Percentiles rank a stretch among this genome's conserved stretches.
These are phyloP conservation scores for Candida chilensis DNA, from an alignment of 805 yeast species.

Conservation along the genomic window DNA sequence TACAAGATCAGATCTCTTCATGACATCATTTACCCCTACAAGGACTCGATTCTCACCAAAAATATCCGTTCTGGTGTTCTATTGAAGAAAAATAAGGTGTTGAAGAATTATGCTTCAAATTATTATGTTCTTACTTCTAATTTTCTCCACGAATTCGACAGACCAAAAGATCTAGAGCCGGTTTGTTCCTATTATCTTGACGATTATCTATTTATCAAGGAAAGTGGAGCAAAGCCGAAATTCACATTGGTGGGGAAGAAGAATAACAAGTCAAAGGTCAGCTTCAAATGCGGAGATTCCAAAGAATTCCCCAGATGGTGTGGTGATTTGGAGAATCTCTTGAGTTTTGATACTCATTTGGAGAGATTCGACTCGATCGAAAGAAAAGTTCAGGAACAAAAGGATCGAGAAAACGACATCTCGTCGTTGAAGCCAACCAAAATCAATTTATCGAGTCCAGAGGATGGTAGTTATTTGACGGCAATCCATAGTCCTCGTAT, in stretches of 20 bases:
- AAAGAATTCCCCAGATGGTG: conserved; percentile 44
- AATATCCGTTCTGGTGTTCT: conserved; percentile 52
- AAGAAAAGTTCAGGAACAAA: no score
- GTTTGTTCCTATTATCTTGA: conserved; percentile 28
- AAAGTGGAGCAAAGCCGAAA: neutral
- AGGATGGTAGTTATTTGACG: no score
- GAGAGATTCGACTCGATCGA: no score
- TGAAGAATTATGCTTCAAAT: conserved; percentile 51
- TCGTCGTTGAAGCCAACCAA: no score
- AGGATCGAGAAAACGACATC: no score
- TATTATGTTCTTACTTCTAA: conserved; percentile 64
- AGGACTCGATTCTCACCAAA: conserved; percentile 38
- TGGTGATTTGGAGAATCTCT: conserved; percentile 44
- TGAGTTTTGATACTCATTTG: no score
- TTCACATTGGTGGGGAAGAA: conserved; percentile 19
- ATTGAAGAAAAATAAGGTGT: conserved; percentile 51
- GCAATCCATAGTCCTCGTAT: no score
- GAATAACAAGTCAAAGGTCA: conserved; percentile 12
- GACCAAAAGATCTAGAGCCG: conserved; percentile 43
- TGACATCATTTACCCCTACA: conserved; percentile 45
- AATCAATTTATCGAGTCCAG: no score
- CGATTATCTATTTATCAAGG: conserved; percentile 16
- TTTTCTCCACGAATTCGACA: conserved; percentile 59
- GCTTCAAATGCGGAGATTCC: conserved; percentile 33
- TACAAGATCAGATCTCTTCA: conserved; percentile 36